Percentiles rank a stretch among this genome's conserved stretches.
phyloP scores from a whole-genome alignment of 176 grass and related monocot species.

The Echinochloa phyllopogon region DNA sequence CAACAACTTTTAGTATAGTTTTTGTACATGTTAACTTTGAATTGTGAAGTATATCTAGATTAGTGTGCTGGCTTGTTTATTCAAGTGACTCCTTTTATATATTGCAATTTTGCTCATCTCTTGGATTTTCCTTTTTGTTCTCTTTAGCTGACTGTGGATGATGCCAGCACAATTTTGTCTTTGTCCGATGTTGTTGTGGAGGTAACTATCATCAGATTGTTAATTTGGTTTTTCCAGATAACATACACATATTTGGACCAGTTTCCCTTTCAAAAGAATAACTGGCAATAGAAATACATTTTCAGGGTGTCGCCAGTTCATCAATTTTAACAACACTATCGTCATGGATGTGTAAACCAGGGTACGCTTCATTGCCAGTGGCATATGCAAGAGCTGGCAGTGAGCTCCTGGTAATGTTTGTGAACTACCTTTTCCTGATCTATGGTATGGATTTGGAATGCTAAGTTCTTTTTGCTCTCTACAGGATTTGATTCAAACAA shows the following conservation, averaged over 20 bases:
- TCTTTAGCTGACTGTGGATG: conserved; percentile 64
- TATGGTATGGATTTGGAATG: background rate
- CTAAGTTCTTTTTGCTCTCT: conserved; percentile 23
- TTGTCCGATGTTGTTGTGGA: conserved; percentile 64
- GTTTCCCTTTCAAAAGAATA: conserved; percentile 17
- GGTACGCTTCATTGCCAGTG: conserved; percentile 67
- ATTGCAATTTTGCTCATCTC: conserved; percentile 15
- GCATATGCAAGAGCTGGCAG: conserved; percentile 79
- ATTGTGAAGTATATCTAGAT: background rate
- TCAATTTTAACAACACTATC: conserved; percentile 64
- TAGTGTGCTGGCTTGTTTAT: background rate
- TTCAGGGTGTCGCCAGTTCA: conserved; percentile 72
- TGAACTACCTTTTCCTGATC: background rate
- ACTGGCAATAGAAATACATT: conserved; percentile 30
- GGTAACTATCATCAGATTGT: conserved; percentile 45
- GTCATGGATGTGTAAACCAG: conserved; percentile 78
- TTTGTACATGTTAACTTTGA: conserved; percentile 1
- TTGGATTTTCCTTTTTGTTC: conserved; percentile 20
- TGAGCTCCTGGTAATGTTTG: conserved; percentile 70
- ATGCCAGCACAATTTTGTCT: conserved; percentile 67
- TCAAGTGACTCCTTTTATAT: background rate
- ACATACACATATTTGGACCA: background rate
- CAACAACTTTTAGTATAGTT: background rate
- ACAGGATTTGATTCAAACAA: conserved; percentile 74
- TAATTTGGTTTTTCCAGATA: background rate